Base-by-base conservation (phyloP, 2,329 filamentous ascomycete genomes). In the Monilinia fructigena region DNA sequence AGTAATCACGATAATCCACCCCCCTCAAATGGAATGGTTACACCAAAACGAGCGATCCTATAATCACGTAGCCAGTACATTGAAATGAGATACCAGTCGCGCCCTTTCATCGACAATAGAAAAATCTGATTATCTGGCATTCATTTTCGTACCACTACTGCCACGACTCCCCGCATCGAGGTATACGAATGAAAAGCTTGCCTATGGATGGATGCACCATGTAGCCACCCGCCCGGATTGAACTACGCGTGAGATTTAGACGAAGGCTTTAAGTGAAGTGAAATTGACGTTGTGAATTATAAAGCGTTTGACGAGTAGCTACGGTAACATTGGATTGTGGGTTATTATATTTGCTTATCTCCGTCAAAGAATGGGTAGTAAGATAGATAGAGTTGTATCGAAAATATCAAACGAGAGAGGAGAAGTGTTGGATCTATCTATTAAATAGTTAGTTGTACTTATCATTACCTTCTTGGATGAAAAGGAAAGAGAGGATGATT, bases 1-100 rank as follows among this genome's bases (percentile, higher is more conserved):
- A 71, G 68, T 50, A 68, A 67, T 69, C 69, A 69, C 26, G 69
- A 68, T n/a, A 55, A 60, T 55, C 62, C 55, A 53, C 66, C 55
- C 40, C 62, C 45, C 28, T 60, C 31, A 55, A 52, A 42, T 45
- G 61, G 54, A 66, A 56, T 42, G 52, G 54, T 66, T 64, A 60
- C 66, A 66, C 65, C 65, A 58, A 68, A 67, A 68, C 56, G 42
- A 42, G 45, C 60, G 59, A 62, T 40, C 54, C 45, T 40, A 28
- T 47, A 56, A 54, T 16, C 28, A 63, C 42, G 47, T 35, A 38
- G 23, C 40, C 40, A 61, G 48, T 26, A 47, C 40, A n/a, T 31
- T 35, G 31, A n/a, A 38, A 42, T 45, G 47, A 54, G 60, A 60
- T 35, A 60, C 31, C 12, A 16, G 26, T 16, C 42, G 54, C 28